Conservation (phyloP, 177 flowering plant genomes). For the Telopea speciosissima region DNA sequence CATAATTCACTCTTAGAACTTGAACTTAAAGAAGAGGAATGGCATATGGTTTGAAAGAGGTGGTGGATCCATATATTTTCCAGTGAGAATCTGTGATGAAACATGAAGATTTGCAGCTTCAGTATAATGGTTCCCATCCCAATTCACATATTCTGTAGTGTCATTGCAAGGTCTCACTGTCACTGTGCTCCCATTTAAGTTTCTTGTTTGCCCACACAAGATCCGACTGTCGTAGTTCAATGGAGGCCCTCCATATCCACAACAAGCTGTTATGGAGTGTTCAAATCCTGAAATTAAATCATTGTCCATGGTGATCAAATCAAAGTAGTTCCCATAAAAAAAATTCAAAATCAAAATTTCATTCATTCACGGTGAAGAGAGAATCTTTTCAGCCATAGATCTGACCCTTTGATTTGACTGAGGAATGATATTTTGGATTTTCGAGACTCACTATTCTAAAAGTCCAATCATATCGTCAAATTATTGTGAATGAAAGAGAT, state of each 20-base stretch:
- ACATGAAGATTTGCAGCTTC: constrained; percentile 72
- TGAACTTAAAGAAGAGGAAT: constrained; percentile 48
- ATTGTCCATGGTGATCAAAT: background rate
- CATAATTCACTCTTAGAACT: constrained; percentile 33
- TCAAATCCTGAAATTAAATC: constrained; percentile 77
- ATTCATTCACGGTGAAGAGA: no score
- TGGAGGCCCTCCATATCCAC: constrained; percentile 83
- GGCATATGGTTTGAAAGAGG: constrained; percentile 58
- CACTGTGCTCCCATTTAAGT: constrained; percentile 49
- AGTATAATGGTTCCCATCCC: constrained; percentile 90
- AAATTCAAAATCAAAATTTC: no score
- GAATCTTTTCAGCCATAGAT: no score
- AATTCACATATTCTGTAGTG: constrained; percentile 52
- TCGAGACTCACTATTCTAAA: no score
- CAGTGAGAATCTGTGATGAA: constrained; percentile 49
- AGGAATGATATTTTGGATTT: no score
- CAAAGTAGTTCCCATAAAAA: background rate
- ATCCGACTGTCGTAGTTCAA: constrained; percentile 58
- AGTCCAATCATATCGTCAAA: no score
- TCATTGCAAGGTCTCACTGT: constrained; percentile 55
- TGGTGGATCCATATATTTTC: constrained; percentile 61
- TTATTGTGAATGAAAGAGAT: no score
- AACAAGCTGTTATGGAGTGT: constrained; percentile 60
- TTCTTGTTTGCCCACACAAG: constrained; percentile 52
- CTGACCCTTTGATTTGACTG: no score